These are phyloP conservation scores for Talaromyces funiculosus DNA, from an alignment of 2,329 filamentous ascomycete species.

Conservation along the genomic window DNA sequence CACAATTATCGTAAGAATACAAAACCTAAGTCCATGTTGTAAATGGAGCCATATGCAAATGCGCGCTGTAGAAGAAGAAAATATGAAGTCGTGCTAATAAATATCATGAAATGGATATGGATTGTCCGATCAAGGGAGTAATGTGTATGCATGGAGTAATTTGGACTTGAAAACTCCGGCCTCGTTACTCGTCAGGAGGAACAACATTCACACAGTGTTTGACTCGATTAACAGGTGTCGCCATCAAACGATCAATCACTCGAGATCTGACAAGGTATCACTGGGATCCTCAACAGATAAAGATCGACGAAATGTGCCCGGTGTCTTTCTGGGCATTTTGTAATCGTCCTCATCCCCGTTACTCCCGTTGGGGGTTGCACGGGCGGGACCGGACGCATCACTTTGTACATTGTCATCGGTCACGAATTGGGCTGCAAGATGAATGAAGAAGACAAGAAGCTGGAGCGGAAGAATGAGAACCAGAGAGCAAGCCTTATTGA, in stretches of 20 bases:
- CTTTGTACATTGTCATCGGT: constrained; percentile 25
- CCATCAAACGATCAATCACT: too few species aligned
- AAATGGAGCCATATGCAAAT: neutral
- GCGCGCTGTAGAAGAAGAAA: neutral
- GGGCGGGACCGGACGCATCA: constrained; percentile 4
- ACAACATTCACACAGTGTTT: too few species aligned
- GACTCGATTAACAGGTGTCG: too few species aligned
- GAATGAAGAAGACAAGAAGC: constrained; percentile 71
- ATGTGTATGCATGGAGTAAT: neutral
- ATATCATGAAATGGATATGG: neutral
- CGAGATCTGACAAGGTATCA: constrained; percentile 6
- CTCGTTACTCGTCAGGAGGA: neutral
- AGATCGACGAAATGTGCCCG: constrained; percentile 16
- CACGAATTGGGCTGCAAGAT: constrained; percentile 71
- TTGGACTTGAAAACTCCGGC: neutral
- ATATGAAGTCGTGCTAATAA: neutral
- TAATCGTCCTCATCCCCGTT: constrained; percentile 32
- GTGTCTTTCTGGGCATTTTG: constrained; percentile 33
- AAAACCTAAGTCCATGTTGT: neutral
- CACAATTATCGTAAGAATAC: neutral
- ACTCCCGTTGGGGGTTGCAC: constrained; percentile 12
- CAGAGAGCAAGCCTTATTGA: constrained; percentile 71
- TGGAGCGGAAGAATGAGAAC: constrained; percentile 75
- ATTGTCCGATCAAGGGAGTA: neutral
- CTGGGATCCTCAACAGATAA: neutral